Evolutionary conservation across 2,329 filamentous ascomycete species (phyloP).

Genomic region (Botrytis medusae): DNA sequence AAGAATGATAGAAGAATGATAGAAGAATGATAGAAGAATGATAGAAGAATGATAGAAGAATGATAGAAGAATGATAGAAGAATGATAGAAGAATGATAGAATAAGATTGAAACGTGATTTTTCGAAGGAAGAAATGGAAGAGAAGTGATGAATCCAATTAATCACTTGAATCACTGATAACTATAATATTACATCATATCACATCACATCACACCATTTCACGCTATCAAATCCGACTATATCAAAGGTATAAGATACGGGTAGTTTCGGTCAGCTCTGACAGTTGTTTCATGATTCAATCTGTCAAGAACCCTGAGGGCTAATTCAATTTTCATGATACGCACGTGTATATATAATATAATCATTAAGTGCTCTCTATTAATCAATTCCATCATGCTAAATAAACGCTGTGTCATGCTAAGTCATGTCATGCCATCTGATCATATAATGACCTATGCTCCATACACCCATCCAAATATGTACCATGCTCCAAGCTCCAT

Average conservation of each 20-base stretch:
- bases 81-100: no score
- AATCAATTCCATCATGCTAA: background rate
- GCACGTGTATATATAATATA: background rate
- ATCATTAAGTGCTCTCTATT: background rate
- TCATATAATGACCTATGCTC: background rate
- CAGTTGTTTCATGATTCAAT: background rate
- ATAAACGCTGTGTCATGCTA: background rate
- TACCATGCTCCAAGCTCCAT: background rate
- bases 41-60: no score
- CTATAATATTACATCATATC: no score
- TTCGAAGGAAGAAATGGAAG: no score
- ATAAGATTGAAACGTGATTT: no score
- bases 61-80: no score
- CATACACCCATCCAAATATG: background rate
- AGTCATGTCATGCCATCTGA: background rate
- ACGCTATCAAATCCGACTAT: background rate
- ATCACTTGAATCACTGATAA: no score
- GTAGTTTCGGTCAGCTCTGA: background rate
- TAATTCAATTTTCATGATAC: background rate
- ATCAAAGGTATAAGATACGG: background rate
- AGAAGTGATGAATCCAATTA: no score
- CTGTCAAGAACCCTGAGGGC: background rate
- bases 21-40: no score
- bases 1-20: no score
- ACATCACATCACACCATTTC: background rate